Percentiles rank a stretch among this genome's conserved stretches.
Evolutionary conservation across 441 rosid species (phyloP).

Genomic region (Caryocar brasiliense): DNA sequence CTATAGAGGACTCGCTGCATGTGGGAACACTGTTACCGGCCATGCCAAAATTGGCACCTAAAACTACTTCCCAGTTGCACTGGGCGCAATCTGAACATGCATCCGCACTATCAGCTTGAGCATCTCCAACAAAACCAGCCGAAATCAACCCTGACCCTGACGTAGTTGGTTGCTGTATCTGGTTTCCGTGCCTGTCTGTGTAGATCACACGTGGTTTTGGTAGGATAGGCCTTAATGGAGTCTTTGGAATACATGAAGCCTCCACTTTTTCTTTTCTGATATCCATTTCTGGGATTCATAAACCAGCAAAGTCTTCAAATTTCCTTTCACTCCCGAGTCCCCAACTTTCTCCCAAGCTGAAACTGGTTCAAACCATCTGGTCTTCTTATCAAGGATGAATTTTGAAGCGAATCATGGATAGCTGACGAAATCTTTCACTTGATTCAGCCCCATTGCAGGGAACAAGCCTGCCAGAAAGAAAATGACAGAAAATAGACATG

Average conservation of each 20-base stretch:
- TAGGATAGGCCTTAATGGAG: conserved; percentile 32
- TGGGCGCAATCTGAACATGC: conserved; percentile 3
- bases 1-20: conserved; percentile 12
- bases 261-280: conserved; percentile 22
- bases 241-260: conserved; percentile 37
- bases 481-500: not conserved
- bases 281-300: conserved; percentile 13
- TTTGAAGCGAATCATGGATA: not conserved
- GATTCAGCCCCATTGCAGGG: conserved; percentile 6
- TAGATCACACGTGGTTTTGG: conserved; percentile 22
- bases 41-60: not conserved
- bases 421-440: conserved; percentile 5
- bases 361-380: not conserved
- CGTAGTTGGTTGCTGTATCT: conserved; percentile 13
- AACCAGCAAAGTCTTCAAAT: not conserved
- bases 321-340: not conserved
- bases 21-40: not conserved
- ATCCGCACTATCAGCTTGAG: conserved; percentile 10
- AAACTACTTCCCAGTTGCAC: conserved; percentile 3
- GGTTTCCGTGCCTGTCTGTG: conserved; percentile 15
- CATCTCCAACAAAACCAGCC: conserved; percentile 13
- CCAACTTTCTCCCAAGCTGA: not conserved
- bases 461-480: conserved; percentile 3
- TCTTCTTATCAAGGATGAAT: not conserved
- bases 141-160: conserved; percentile 21